Conservation (phyloP, 768 basidiomycete species). For the Psilocybe azurescens region DNA sequence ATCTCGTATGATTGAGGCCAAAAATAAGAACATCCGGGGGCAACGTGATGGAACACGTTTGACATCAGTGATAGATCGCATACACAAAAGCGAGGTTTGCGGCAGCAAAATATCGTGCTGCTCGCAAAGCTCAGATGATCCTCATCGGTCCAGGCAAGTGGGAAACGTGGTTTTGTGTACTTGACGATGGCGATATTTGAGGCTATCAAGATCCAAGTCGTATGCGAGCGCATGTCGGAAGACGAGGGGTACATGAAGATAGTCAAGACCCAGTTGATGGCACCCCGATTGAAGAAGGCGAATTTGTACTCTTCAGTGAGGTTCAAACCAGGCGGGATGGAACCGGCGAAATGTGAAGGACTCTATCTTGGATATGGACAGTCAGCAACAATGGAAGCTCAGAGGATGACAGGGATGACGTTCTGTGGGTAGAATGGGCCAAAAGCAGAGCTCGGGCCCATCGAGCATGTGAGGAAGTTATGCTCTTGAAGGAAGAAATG, state of each 20-base stretch:
- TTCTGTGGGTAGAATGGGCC: constrained; percentile 1
- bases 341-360: constrained; percentile 1
- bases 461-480: neutral
- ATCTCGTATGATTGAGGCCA: constrained; percentile 13
- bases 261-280: no score
- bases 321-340: neutral
- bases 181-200: constrained; percentile 15
- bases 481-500: constrained; percentile 23
- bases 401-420: neutral
- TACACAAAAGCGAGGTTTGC: constrained; percentile 8
- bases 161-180: constrained; percentile 1
- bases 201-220: constrained; percentile 17
- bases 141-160: constrained; percentile 12
- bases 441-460: constrained; percentile 8
- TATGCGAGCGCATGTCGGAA: neutral
- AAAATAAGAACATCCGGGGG: constrained; percentile 19
- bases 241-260: neutral
- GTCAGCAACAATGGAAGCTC: neutral
- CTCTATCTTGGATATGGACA: constrained; percentile 7
- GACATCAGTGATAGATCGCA: constrained; percentile 10
- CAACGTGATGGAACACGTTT: constrained; percentile 16
- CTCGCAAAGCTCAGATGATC: constrained; percentile 6
- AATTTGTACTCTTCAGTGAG: neutral
- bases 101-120: constrained; percentile 12
- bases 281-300: no score